Evolutionary conservation across 2,329 filamentous ascomycete species (phyloP).

Genomic region (Sphaceloma murrayae): DNA sequence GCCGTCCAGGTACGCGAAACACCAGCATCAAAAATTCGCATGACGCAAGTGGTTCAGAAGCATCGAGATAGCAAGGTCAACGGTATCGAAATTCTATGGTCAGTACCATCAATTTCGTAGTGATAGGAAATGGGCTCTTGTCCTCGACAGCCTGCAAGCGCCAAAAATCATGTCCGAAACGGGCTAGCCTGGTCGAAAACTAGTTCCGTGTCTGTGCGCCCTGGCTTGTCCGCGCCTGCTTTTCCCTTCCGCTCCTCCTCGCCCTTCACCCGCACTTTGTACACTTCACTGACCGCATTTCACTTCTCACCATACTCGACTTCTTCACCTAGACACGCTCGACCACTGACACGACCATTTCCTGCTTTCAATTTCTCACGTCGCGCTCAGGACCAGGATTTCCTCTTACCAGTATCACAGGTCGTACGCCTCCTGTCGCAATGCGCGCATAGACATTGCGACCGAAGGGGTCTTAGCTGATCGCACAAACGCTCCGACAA

Average conservation of each 20-base stretch:
- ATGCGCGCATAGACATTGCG: constrained; percentile 12
- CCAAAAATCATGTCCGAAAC: no score
- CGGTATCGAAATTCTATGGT: neutral
- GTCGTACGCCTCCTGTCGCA: constrained; percentile 7
- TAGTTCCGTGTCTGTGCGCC: neutral
- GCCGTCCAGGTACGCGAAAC: neutral
- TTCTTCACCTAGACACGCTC: neutral
- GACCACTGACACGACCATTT: neutral
- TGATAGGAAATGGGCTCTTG: no score
- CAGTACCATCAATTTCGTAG: constrained; percentile 10
- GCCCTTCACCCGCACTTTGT: neutral
- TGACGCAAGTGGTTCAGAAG: constrained; percentile 8
- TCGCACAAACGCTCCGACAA: neutral
- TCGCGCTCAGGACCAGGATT: neutral
- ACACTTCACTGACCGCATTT: constrained; percentile 5
- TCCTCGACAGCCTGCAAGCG: no score
- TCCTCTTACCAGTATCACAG: constrained; percentile 5
- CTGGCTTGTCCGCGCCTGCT: neutral
- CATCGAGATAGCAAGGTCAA: constrained; percentile 9
- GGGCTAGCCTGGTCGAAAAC: neutral
- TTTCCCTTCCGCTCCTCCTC: constrained; percentile 11
- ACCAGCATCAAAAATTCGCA: neutral
- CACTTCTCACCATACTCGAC: neutral
- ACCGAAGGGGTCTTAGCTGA: constrained; percentile 2
- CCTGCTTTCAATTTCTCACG: neutral